Evolutionary conservation across 2,329 filamentous ascomycete species (phyloP).

Genomic region (Tolypocladium paradoxum): DNA sequence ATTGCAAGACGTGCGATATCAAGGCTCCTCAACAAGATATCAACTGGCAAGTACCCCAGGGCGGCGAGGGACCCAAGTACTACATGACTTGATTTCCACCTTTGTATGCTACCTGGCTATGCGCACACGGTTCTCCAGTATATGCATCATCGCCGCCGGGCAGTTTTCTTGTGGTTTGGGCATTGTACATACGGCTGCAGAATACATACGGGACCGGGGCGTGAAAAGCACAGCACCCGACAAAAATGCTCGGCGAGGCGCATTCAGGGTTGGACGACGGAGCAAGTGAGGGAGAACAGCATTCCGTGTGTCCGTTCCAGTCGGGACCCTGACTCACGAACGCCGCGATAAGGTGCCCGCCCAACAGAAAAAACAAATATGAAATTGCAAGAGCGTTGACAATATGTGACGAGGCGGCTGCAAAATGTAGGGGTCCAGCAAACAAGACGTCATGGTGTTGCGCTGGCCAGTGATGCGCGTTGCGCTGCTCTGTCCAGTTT

Average conservation of each 20-base stretch:
- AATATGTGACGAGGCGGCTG: too few relatives aligned
- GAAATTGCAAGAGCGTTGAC: neutral
- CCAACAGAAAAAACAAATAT: neutral
- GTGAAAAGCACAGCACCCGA: neutral
- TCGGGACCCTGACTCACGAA: neutral
- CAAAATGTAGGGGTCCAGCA: neutral
- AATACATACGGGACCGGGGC: neutral
- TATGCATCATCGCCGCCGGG: neutral
- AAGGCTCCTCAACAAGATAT: slow-evolving; percentile 96
- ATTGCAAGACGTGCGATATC: slow-evolving; percentile 99
- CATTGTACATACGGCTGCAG: neutral
- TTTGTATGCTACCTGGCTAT: neutral
- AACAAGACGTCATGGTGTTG: neutral
- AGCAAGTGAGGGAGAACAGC: neutral
- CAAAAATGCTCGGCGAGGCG: neutral
- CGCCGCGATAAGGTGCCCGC: neutral
- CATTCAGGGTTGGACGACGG: neutral
- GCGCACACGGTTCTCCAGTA: neutral
- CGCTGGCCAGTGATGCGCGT: neutral
- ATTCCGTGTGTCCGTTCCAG: slow-evolving; percentile 7
- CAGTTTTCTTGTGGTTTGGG: neutral
- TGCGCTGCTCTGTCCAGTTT: neutral
- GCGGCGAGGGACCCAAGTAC: slow-evolving; percentile 68
- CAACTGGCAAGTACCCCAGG: slow-evolving; percentile 92
- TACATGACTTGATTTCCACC: slow-evolving; percentile 47